Conservation (phyloP, 148 eudicot genomes). For the Agrostemma githago region DNA sequence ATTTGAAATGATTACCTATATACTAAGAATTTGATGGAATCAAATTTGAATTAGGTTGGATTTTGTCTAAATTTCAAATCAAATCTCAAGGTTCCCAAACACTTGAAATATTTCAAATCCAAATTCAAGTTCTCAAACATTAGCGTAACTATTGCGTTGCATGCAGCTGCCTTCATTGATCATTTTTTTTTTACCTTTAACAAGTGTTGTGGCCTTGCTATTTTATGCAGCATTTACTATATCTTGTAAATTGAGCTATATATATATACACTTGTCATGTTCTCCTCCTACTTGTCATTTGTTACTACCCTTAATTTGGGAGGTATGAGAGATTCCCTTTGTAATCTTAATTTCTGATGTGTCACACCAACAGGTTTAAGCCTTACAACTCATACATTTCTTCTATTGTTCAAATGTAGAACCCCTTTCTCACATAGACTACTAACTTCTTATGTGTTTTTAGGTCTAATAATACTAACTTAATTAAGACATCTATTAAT, state of each 20-base stretch:
- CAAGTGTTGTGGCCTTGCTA: not conserved
- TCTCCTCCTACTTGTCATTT: slow-evolving; percentile 12
- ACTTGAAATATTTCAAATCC: too few species aligned
- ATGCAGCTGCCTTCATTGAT: not conserved
- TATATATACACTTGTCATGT: slow-evolving; percentile 13
- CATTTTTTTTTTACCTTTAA: not conserved
- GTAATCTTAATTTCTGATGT: slow-evolving; percentile 24
- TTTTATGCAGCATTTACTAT: not conserved
- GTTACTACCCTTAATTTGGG: slow-evolving; percentile 8
- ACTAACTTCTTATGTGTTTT: too few species aligned
- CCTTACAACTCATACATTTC: slow-evolving; percentile 35
- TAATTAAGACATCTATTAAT: too few species aligned
- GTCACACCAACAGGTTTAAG: slow-evolving; percentile 33
- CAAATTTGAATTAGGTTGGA: too few species aligned
- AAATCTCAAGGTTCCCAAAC: too few species aligned
- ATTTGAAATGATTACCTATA: too few species aligned
- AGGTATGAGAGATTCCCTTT: not conserved
- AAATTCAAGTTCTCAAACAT: too few species aligned
- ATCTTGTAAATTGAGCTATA: not conserved
- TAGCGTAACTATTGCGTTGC: slow-evolving; percentile 17
- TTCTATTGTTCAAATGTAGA: slow-evolving; percentile 29
- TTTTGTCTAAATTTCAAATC: too few species aligned
- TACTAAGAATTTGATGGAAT: too few species aligned
- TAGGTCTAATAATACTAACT: too few species aligned
- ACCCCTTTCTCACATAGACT: not conserved